Conservation (phyloP, 345 rosid species). For the Ceriops tagal region DNA sequence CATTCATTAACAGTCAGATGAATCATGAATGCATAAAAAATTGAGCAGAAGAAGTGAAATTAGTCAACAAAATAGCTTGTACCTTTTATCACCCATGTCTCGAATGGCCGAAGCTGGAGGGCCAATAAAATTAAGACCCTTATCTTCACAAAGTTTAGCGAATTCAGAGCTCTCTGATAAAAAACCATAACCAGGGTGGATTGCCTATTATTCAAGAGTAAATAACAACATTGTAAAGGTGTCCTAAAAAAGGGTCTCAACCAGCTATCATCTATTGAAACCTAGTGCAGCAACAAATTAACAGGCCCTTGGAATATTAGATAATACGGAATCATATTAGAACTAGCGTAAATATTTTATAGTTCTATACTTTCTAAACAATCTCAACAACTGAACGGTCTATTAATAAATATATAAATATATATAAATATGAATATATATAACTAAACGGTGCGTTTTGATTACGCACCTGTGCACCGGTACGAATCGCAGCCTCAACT, state of each 20-base stretch:
- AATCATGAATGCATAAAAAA: neutral
- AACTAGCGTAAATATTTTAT: no score
- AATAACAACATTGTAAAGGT: constrained; percentile 20
- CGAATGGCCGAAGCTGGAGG: constrained; percentile 91
- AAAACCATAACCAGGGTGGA: constrained; percentile 93
- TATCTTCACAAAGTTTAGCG: constrained; percentile 77
- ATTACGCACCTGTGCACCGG: constrained; percentile 70
- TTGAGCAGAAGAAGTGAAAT: neutral
- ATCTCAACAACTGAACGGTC: neutral
- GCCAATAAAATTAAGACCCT: constrained; percentile 74
- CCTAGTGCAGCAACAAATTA: neutral
- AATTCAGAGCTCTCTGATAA: constrained; percentile 82
- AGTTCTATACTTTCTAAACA: no score
- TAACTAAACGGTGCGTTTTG: constrained; percentile 1
- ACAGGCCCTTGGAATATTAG: neutral
- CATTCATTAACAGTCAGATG: neutral
- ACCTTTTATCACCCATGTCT: constrained; percentile 99
- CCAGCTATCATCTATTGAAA: neutral
- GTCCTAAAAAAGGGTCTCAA: neutral
- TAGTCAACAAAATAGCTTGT: neutral
- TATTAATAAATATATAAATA: neutral
- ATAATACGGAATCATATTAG: no score
- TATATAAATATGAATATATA: no score
- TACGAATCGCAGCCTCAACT: constrained; percentile 69
- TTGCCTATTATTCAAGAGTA: constrained; percentile 51